phyloP scores from a whole-genome alignment of 1,284 basidiomycete species.

The Melampsora americana region DNA sequence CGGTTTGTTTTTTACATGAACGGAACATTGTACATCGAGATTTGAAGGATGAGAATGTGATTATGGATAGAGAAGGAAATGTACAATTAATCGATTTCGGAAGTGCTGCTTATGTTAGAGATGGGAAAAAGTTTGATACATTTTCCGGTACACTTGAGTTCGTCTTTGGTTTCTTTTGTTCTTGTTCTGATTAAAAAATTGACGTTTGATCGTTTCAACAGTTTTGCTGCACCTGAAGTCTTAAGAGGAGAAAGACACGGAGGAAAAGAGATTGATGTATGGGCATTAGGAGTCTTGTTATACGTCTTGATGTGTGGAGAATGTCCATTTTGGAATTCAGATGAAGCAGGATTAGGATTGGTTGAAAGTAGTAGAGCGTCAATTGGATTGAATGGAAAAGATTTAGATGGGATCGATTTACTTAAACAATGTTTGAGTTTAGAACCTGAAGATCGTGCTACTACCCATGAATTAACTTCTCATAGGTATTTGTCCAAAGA shows the following conservation, averaged over 20 bases:
- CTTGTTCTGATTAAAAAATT: slow-evolving; percentile 9
- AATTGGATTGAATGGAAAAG: slow-evolving; percentile 62
- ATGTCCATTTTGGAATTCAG: slow-evolving; percentile 84
- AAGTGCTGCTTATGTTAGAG: slow-evolving; percentile 52
- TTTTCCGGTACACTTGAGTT: slow-evolving; percentile 53
- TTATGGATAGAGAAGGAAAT: slow-evolving; percentile 58
- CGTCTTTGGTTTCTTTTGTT: neutral
- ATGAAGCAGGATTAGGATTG: slow-evolving; percentile 75
- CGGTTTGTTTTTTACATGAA: slow-evolving; percentile 80
- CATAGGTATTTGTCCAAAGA: neutral
- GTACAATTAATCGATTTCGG: slow-evolving; percentile 82
- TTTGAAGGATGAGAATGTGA: slow-evolving; percentile 96
- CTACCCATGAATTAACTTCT: neutral
- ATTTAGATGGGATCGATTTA: slow-evolving; percentile 60
- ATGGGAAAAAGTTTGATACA: slow-evolving; percentile 52
- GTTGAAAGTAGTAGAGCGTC: slow-evolving; percentile 59
- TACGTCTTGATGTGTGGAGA: slow-evolving; percentile 94
- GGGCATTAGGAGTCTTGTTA: slow-evolving; percentile 96
- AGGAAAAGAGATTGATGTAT: slow-evolving; percentile 95
- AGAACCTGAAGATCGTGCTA: slow-evolving; percentile 62
- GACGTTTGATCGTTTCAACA: slow-evolving; percentile 45
- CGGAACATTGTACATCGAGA: slow-evolving; percentile 96
- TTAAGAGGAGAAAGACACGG: slow-evolving; percentile 87
- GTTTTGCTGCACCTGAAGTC: slow-evolving; percentile 94
- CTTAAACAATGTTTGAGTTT: slow-evolving; percentile 74